These are phyloP conservation scores for Anthoceros angustus DNA, from an alignment of 225 moss, liverwort and hornwort genomes.

Conservation along the genomic window DNA sequence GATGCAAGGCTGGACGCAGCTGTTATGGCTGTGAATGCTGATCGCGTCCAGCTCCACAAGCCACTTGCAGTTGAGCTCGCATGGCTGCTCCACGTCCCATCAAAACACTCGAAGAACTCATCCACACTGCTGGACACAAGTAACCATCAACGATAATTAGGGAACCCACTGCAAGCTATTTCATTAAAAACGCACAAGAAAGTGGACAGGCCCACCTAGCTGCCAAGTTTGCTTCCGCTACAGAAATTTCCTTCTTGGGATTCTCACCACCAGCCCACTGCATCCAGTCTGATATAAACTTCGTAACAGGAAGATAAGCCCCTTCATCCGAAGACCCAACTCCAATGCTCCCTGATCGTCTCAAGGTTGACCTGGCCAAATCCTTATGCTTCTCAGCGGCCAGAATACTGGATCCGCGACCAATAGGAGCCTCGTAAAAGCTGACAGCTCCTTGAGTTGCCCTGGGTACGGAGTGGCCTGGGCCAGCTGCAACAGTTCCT, in stretches of 20 bases:
- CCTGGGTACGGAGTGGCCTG: conserved; percentile 9
- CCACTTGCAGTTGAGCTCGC: conserved; percentile 22
- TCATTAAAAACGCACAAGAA: not conserved
- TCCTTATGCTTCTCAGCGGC: conserved; percentile 47
- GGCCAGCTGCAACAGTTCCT: conserved; percentile 29
- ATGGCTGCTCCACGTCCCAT: conserved; percentile 42
- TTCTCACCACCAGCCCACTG: conserved; percentile 69
- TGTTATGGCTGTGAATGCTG: conserved; percentile 38
- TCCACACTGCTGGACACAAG: conserved; percentile 56
- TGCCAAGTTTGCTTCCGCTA: conserved; percentile 81
- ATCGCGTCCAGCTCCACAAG: conserved; percentile 41
- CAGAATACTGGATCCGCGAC: conserved; percentile 7
- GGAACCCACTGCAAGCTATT: too few relatives aligned
- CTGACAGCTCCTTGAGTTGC: conserved; percentile 9
- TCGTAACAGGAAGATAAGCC: conserved; percentile 67
- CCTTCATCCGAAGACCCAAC: conserved; percentile 32
- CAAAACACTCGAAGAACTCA: conserved; percentile 97
- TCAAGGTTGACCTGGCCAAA: conserved; percentile 30
- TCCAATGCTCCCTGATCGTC: conserved; percentile 29
- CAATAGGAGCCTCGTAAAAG: conserved; percentile 9
- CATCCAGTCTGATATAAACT: conserved; percentile 98
- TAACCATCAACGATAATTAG: not conserved
- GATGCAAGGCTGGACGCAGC: conserved; percentile 44
- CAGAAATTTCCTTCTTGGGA: conserved; percentile 43
- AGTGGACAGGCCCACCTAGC: conserved; percentile 33